Evolutionary conservation across 805 yeast genomes (phyloP).

Genomic region (Middelhovenomyces tepae): DNA sequence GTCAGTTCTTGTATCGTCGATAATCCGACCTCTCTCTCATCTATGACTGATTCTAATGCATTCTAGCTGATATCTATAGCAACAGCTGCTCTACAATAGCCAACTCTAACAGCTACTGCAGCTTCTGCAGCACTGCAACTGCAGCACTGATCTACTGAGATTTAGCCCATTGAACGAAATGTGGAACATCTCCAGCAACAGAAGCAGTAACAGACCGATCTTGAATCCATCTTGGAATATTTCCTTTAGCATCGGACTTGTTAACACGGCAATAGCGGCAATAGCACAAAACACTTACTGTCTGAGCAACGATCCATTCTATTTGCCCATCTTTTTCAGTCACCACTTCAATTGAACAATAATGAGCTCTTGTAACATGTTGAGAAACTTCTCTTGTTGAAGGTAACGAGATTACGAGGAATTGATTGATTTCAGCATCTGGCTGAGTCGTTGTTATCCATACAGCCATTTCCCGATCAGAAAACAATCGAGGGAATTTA

Average conservation of each 20-base stretch:
- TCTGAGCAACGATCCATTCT: slow-evolving; percentile 16
- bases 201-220: slow-evolving; percentile 23
- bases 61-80: too few species aligned
- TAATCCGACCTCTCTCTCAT: too few species aligned
- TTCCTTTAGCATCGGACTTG: slow-evolving; percentile 34
- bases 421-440: slow-evolving; percentile 21
- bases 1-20: too few species aligned
- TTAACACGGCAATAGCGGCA: too few species aligned
- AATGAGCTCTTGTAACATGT: slow-evolving; percentile 22
- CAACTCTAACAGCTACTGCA: too few species aligned
- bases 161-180: slow-evolving; percentile 24
- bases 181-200: slow-evolving; percentile 31
- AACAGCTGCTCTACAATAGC: too few species aligned
- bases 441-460: slow-evolving; percentile 28
- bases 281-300: too few species aligned
- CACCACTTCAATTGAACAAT: slow-evolving; percentile 21
- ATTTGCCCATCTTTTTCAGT: neutral
- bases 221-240: slow-evolving; percentile 31
- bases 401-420: slow-evolving; percentile 30
- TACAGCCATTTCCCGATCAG: slow-evolving; percentile 28
- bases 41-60: too few species aligned
- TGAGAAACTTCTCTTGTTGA: slow-evolving; percentile 17
- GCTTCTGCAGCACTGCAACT: too few species aligned
- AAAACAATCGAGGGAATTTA: slow-evolving; percentile 27
- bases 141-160: slow-evolving; percentile 8